These are phyloP conservation scores for Pestalotiopsis sp. DNA, from an alignment of 2,329 filamentous ascomycete genomes.

Conservation along the genomic window DNA sequence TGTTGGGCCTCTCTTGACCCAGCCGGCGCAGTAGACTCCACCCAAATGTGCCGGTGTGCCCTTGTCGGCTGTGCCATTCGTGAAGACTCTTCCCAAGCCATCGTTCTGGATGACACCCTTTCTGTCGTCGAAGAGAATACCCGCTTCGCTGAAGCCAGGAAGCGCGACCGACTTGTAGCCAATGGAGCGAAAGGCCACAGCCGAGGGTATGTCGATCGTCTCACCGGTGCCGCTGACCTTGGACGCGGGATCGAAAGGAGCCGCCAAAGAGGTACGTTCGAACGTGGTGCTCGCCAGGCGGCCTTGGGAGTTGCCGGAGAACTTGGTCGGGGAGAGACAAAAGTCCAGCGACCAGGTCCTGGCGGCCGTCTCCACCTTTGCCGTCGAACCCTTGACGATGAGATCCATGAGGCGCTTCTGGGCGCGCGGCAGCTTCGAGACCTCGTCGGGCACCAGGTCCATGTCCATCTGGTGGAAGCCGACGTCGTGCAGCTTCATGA, in stretches of 20 bases:
- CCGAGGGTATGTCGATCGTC: constrained; percentile 60
- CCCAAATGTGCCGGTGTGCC: constrained; percentile 52
- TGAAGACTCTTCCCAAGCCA: constrained; percentile 69
- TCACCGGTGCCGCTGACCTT: constrained; percentile 53
- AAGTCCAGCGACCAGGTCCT: constrained; percentile 87
- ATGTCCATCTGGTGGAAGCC: constrained; percentile 71
- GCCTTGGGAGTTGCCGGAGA: constrained; percentile 54
- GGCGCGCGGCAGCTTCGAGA: constrained; percentile 73
- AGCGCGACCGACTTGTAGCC: constrained; percentile 86
- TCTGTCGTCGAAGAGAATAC: constrained; percentile 75
- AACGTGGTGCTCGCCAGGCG: constrained; percentile 71
- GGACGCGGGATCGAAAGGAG: constrained; percentile 56
- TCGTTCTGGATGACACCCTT: constrained; percentile 85
- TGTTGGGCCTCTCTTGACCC: constrained; percentile 93
- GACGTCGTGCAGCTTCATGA: constrained; percentile 76
- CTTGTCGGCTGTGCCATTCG: constrained; percentile 30
- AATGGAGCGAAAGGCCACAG: constrained; percentile 87
- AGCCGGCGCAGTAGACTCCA: constrained; percentile 90
- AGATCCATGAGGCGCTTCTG: constrained; percentile 80
- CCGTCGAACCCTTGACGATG: constrained; percentile 72
- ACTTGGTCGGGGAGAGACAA: constrained; percentile 75
- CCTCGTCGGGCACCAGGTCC: constrained; percentile 67
- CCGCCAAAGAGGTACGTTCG: constrained; percentile 59
- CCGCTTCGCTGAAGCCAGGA: constrained; percentile 72
- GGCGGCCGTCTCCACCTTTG: constrained; percentile 46